Evolutionary conservation across 192 early-diverging fungal species (phyloP).

Genomic region (Chytriomyces sp.): DNA sequence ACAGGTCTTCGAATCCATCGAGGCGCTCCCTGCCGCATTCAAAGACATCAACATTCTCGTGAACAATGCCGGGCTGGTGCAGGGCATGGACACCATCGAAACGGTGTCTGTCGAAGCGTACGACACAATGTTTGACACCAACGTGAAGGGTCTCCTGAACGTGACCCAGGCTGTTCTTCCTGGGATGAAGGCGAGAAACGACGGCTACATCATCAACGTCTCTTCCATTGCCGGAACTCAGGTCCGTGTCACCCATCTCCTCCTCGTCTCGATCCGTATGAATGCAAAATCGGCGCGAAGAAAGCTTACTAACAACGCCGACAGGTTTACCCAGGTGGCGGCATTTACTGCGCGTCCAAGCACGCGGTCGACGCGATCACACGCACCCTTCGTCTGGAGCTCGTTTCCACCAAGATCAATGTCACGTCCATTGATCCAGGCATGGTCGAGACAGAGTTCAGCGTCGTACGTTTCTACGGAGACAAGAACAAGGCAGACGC

Average conservation of each 20-base stretch:
- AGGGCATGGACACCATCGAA: slow-evolving; percentile 71
- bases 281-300: not conserved
- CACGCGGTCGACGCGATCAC: slow-evolving; percentile 82
- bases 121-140: slow-evolving; percentile 85
- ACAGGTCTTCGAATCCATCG: slow-evolving; percentile 33
- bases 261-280: not conserved
- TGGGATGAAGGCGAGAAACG: slow-evolving; percentile 68
- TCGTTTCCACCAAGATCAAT: slow-evolving; percentile 63
- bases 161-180: slow-evolving; percentile 78
- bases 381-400: slow-evolving; percentile 71
- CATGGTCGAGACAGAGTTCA: slow-evolving; percentile 92
- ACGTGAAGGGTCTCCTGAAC: slow-evolving; percentile 87
- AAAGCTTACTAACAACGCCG: not conserved
- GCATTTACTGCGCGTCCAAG: slow-evolving; percentile 84
- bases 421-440: slow-evolving; percentile 82
- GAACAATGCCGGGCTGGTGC: slow-evolving; percentile 77
- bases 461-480: slow-evolving; percentile 78
- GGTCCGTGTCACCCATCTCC: not conserved
- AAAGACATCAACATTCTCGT: slow-evolving; percentile 77
- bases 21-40: slow-evolving; percentile 56
- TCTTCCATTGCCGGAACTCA: slow-evolving; percentile 71
- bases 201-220: slow-evolving; percentile 86
- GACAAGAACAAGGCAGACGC: slow-evolving; percentile 42
- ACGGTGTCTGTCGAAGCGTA: slow-evolving; percentile 62
- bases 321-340: slow-evolving; percentile 71